Percentiles rank a stretch among this genome's conserved stretches.
Evolutionary conservation across 495 filamentous ascomycete genomes (phyloP).

Genomic region (Rhizodiscina lignyota): DNA sequence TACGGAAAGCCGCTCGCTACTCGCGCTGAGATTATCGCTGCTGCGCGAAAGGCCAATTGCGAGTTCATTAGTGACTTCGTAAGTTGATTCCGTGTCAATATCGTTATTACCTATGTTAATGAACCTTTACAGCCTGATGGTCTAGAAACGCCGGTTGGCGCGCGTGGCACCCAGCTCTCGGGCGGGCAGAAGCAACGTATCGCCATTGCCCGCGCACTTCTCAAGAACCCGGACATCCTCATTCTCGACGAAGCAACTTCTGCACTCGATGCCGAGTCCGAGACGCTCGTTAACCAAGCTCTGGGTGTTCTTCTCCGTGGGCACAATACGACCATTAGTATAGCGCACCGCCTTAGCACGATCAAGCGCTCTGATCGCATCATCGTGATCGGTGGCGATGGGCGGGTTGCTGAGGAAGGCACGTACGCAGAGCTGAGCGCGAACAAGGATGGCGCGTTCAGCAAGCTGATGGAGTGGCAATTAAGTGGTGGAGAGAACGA

Average conservation of each 20-base stretch:
- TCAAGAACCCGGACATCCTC: conserved; percentile 92
- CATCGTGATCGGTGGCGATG: conserved; percentile 71
- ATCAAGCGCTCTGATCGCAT: conserved; percentile 91
- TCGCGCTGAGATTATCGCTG: conserved; percentile 63
- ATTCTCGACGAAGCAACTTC: conserved; percentile 71
- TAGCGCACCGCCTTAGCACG: conserved; percentile 86
- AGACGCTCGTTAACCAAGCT: conserved; percentile 87
- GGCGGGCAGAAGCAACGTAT: conserved; percentile 97
- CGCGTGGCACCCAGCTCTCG: conserved; percentile 82
- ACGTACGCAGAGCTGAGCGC: conserved; percentile 60
- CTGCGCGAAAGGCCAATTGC: conserved; percentile 90
- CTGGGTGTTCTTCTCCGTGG: conserved; percentile 63
- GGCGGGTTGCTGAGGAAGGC: conserved; percentile 78
- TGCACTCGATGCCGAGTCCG: conserved; percentile 91
- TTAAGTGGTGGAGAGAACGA: conserved; percentile 48
- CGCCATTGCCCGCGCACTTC: conserved; percentile 83
- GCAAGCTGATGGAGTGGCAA: conserved; percentile 97
- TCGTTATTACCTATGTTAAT: not conserved
- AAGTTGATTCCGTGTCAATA: conserved; percentile 23
- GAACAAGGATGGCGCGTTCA: conserved; percentile 66
- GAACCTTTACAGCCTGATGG: conserved; percentile 52
- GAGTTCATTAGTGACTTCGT: conserved; percentile 88
- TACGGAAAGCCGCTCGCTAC: conserved; percentile 76
- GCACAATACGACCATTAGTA: conserved; percentile 88
- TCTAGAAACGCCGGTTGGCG: conserved; percentile 83